These are phyloP conservation scores for Magnusiomyces ingens DNA, from an alignment of 1,139 yeast species.

Conservation along the genomic window DNA sequence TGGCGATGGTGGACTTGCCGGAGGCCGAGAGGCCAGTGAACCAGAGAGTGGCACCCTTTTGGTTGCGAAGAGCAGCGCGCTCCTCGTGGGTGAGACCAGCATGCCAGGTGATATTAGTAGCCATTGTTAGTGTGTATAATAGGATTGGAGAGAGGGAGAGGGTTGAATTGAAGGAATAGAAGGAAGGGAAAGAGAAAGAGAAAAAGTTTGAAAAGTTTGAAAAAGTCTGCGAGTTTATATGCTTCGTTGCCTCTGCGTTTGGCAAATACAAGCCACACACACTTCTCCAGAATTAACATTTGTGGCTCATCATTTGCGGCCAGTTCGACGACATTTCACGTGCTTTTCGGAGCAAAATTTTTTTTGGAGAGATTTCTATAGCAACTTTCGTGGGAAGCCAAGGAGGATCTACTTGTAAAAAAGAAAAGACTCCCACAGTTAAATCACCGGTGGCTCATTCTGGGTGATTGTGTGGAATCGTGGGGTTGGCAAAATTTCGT, in stretches of 20 bases:
- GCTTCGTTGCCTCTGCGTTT: background rate
- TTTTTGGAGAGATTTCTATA: no score
- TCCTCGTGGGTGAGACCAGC: constrained; percentile 78
- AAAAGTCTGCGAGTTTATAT: background rate
- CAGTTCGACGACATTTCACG: constrained; percentile 1
- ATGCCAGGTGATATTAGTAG: constrained; percentile 96
- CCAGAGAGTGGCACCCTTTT: constrained; percentile 89
- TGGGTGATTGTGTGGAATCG: no score
- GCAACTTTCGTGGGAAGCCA: no score
- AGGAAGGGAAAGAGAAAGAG: background rate
- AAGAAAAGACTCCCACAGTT: no score
- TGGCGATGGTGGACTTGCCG: constrained; percentile 85
- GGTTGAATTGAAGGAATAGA: background rate
- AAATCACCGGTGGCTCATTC: no score
- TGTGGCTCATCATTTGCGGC: background rate
- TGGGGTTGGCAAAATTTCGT: no score
- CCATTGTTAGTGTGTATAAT: constrained; percentile 43
- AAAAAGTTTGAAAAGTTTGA: background rate
- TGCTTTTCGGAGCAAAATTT: background rate
- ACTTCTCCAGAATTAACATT: background rate
- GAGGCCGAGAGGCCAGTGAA: constrained; percentile 92
- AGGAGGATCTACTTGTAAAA: no score
- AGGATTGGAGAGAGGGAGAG: background rate
- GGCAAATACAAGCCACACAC: no score
- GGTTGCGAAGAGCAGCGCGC: constrained; percentile 63